A percentile compares a stretch with the other conserved stretches of the same genome.
phyloP scores from a whole-genome alignment of 306 rosid species.

The Ceratonia siliqua region DNA sequence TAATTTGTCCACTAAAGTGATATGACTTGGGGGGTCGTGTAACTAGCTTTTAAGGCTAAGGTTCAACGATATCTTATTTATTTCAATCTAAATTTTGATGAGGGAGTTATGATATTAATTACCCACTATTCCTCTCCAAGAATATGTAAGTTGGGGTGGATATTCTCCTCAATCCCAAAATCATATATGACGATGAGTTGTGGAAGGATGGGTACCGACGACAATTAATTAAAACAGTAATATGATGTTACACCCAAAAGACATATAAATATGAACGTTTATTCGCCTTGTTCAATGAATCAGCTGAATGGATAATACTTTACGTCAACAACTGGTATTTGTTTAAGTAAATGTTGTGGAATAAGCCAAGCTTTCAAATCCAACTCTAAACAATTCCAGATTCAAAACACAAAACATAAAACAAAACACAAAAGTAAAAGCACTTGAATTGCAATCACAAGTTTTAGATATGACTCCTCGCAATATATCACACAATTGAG shows the following conservation, averaged over 20 bases:
- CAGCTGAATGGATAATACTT: conserved; percentile 33
- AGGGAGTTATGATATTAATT: too few relatives aligned
- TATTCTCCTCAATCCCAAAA: conserved; percentile 23
- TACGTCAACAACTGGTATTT: conserved; percentile 36
- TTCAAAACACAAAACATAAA: neutral
- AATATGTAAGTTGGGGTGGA: neutral
- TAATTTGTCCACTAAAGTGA: too few relatives aligned
- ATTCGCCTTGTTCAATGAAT: conserved; percentile 43
- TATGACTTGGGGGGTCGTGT: too few relatives aligned
- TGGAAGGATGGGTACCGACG: conserved; percentile 32
- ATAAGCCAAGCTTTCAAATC: conserved; percentile 31
- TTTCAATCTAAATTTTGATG: too few relatives aligned
- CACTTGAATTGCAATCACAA: neutral
- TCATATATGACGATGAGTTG: conserved; percentile 22
- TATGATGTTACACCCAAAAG: conserved; percentile 18
- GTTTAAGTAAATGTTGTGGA: conserved; percentile 26
- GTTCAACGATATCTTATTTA: too few relatives aligned
- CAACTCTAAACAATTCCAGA: conserved; percentile 20
- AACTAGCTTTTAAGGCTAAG: too few relatives aligned
- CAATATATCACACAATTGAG: too few relatives aligned
- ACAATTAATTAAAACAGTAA: conserved; percentile 20
- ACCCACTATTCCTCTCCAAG: too few relatives aligned
- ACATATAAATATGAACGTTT: conserved; percentile 5
- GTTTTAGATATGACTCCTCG: conserved; percentile 15
- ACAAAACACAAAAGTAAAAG: neutral